A percentile compares a stretch with the other conserved stretches of the same genome.
Evolutionary conservation across 2,329 filamentous ascomycete genomes (phyloP).

Genomic region (Aureobasidium leucospermi): DNA sequence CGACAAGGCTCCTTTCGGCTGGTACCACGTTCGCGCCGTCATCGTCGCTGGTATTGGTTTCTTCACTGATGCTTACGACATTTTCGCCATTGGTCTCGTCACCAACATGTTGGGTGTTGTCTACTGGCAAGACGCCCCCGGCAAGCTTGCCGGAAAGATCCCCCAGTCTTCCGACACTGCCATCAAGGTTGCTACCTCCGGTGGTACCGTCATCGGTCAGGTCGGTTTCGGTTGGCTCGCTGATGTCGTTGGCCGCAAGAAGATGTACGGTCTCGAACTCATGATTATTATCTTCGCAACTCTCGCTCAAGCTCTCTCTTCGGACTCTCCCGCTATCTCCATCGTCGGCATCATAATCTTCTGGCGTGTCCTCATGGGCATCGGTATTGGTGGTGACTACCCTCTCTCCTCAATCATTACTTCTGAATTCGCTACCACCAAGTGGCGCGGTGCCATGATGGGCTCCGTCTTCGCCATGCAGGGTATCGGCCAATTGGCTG

Average conservation of each 20-base stretch:
- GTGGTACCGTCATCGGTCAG: constrained; percentile 77
- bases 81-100: constrained; percentile 68
- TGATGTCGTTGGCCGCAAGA: constrained; percentile 70
- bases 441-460: constrained; percentile 84
- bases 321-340: constrained; percentile 55
- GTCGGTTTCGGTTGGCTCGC: constrained; percentile 71
- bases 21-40: constrained; percentile 74
- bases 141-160: constrained; percentile 42
- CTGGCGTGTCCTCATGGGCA: constrained; percentile 74
- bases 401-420: constrained; percentile 78
- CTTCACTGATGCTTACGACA: constrained; percentile 76
- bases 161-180: constrained; percentile 64
- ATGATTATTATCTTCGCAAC: constrained; percentile 76
- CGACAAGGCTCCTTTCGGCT: constrained; percentile 74
- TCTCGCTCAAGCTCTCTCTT: constrained; percentile 61
- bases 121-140: constrained; percentile 50
- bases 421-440: constrained; percentile 79
- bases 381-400: constrained; percentile 74
- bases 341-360: constrained; percentile 64
- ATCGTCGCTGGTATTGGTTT: constrained; percentile 78
- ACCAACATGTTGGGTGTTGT: constrained; percentile 73
- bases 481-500: constrained; percentile 70
- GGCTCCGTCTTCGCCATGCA: constrained; percentile 82
- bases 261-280: constrained; percentile 77
- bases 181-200: constrained; percentile 79